These are phyloP conservation scores for Penicillium paneum DNA, from an alignment of 2,329 filamentous ascomycete species.

Conservation along the genomic window DNA sequence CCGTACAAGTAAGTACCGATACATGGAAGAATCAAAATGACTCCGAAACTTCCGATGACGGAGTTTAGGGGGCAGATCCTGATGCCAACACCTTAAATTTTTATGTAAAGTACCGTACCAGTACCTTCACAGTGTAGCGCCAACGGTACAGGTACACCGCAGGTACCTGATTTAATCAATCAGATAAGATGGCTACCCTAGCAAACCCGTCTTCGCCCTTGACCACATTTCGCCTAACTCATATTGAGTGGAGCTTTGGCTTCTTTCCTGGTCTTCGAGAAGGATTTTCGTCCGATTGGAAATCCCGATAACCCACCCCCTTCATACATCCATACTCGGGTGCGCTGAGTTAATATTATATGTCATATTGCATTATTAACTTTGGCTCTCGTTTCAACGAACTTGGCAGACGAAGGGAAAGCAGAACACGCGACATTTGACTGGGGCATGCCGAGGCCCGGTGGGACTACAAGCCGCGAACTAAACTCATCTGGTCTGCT, in stretches of 20 bases:
- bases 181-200: constrained; percentile 5
- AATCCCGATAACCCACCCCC: neutral
- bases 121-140: neutral
- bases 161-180: constrained; percentile 8
- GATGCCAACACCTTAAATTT: neutral
- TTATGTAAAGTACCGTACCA: neutral
- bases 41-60: constrained; percentile 8
- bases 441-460: constrained; percentile 3
- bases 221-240: constrained; percentile 4
- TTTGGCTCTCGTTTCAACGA: neutral
- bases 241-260: constrained; percentile 1
- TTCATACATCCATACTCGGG: neutral
- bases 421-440: neutral
- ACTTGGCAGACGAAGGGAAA: neutral
- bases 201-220: constrained; percentile 2
- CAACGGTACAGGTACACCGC: neutral
- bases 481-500: neutral
- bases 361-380: neutral
- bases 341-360: neutral
- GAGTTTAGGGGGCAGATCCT: neutral
- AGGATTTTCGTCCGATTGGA: neutral
- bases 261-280: constrained; percentile 2
- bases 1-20: neutral
- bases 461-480: neutral
- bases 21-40: neutral